A percentile compares a stretch with the other conserved stretches of the same genome.
Conservation (phyloP, 1,139 yeast genomes). For the Taphrina confusa region DNA sequence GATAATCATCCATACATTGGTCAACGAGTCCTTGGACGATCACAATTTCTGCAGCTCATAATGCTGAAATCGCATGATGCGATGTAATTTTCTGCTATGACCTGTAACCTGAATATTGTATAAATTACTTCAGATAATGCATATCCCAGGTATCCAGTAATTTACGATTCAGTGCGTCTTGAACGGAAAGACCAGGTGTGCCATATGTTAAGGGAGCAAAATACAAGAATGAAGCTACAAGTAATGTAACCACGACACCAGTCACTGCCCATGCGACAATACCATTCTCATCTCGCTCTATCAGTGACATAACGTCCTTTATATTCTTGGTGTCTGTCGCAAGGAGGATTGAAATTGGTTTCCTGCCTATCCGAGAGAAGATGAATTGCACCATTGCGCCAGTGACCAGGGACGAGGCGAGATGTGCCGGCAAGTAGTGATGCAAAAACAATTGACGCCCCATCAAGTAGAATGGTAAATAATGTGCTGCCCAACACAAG, state of each 20-base stretch:
- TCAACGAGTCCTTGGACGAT: no score
- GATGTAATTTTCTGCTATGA: no score
- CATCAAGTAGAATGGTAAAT: constrained; percentile 89
- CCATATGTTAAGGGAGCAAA: constrained; percentile 90
- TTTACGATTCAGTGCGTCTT: constrained; percentile 70
- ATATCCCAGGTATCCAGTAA: constrained; percentile 72
- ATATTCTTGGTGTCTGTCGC: constrained; percentile 13
- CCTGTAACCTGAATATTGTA: no score
- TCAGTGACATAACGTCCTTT: neutral
- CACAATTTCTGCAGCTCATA: no score
- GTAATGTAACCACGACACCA: constrained; percentile 51
- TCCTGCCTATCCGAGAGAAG: constrained; percentile 51
- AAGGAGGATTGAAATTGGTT: constrained; percentile 10
- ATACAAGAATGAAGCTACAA: constrained; percentile 67
- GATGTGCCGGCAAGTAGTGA: constrained; percentile 94
- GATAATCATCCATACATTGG: no score
- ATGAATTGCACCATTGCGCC: constrained; percentile 82
- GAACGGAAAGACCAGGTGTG: constrained; percentile 61
- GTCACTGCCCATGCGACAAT: constrained; percentile 18
- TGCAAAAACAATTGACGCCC: constrained; percentile 90
- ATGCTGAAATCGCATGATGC: no score
- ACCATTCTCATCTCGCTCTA: constrained; percentile 22
- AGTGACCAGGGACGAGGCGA: constrained; percentile 78
- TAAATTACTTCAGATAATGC: constrained; percentile 70
- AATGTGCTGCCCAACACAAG: constrained; percentile 84